Percentiles rank a stretch among this genome's conserved stretches.
These are phyloP conservation scores for Lecanicillium sp. DNA, from an alignment of 2,329 filamentous ascomycete genomes.

Conservation along the genomic window DNA sequence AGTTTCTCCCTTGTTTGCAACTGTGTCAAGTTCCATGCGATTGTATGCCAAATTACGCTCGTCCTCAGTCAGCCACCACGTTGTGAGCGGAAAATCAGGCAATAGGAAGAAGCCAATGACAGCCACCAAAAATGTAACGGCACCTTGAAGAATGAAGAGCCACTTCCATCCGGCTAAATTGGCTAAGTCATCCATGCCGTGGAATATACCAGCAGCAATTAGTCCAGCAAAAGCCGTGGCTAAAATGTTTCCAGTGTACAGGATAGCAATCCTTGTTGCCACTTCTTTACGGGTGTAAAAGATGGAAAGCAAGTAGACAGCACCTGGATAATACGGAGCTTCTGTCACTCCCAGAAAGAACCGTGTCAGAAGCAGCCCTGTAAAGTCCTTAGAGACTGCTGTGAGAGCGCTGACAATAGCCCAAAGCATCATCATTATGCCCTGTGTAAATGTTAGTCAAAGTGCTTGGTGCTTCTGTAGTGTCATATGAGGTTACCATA, in stretches of 20 bases:
- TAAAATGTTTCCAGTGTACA: constrained; percentile 53
- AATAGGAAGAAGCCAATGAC: constrained; percentile 14
- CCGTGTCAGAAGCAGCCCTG: constrained; percentile 38
- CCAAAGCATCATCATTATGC: constrained; percentile 38
- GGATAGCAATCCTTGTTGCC: constrained; percentile 52
- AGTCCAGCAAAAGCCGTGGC: constrained; percentile 61
- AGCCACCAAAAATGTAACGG: constrained; percentile 21
- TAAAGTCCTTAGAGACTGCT: constrained; percentile 39
- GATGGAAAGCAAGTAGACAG: constrained; percentile 35
- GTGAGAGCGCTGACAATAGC: constrained; percentile 38
- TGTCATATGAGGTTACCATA: constrained; percentile 14
- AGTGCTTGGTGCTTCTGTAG: constrained; percentile 27
- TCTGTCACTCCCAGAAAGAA: constrained; percentile 37
- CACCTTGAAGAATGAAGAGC: constrained; percentile 59
- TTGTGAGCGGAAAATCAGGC: constrained; percentile 29
- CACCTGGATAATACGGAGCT: constrained; percentile 44
- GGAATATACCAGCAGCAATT: constrained; percentile 52
- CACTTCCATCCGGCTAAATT: constrained; percentile 52
- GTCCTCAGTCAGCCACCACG: constrained; percentile 33
- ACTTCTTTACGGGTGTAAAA: constrained; percentile 60
- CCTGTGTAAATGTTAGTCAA: constrained; percentile 16
- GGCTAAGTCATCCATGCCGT: constrained; percentile 22
- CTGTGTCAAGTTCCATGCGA: constrained; percentile 21
- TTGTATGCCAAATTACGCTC: constrained; percentile 30
- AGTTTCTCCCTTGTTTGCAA: constrained; percentile 15